phyloP scores from a whole-genome alignment of 1,284 basidiomycete species.

The Meira miltonrushii region DNA sequence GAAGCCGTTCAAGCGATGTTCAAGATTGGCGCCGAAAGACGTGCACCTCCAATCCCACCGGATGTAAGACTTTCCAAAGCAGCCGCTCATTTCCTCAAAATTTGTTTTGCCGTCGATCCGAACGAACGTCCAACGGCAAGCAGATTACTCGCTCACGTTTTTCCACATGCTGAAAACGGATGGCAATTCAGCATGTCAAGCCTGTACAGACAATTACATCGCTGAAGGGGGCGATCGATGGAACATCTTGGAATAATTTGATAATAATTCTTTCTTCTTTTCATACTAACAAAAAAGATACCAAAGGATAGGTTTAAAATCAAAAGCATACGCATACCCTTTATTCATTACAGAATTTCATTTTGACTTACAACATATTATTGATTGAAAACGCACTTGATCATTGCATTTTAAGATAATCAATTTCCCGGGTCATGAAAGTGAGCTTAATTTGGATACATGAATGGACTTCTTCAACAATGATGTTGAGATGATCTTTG shows the following conservation, averaged over 20 bases:
- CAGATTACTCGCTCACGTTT: conserved; percentile 76
- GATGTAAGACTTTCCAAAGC: conserved; percentile 70
- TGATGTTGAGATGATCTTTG: too few relatives aligned
- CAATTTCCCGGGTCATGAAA: too few relatives aligned
- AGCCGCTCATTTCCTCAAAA: conserved; percentile 78
- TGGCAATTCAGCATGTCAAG: conserved; percentile 40
- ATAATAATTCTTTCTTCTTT: too few relatives aligned
- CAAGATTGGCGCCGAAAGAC: conserved; percentile 76
- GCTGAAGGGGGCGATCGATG: neutral
- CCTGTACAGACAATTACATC: conserved; percentile 19
- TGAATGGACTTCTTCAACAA: too few relatives aligned
- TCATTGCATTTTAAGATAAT: too few relatives aligned
- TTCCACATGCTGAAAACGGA: conserved; percentile 56
- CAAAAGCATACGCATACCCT: too few relatives aligned
- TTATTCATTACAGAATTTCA: neutral
- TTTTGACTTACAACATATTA: too few relatives aligned
- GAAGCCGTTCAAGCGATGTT: conserved; percentile 89
- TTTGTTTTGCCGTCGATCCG: conserved; percentile 87
- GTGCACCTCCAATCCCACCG: conserved; percentile 80
- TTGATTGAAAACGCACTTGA: too few relatives aligned
- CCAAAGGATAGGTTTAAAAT: too few relatives aligned
- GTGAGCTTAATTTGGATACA: too few relatives aligned
- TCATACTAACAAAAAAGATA: too few relatives aligned
- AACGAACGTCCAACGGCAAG: conserved; percentile 76
- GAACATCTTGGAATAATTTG: too few relatives aligned